Conservation (phyloP, 2,329 filamentous ascomycete genomes). For the Helminthosporium solani region DNA sequence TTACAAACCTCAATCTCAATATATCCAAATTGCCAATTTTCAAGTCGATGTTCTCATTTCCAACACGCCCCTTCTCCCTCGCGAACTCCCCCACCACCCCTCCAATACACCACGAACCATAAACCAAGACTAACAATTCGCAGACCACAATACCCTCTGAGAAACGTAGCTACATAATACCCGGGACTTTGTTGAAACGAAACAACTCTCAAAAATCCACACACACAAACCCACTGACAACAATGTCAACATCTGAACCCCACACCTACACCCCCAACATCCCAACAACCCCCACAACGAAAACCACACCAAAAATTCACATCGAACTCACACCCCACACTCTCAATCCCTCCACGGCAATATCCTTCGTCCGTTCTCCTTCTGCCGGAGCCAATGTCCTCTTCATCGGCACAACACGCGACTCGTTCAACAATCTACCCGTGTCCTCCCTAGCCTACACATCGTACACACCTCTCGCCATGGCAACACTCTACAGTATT, state of each 20-base stretch:
- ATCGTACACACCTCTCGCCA: constrained; percentile 69
- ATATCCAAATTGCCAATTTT: too few relatives aligned
- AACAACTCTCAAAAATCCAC: not conserved
- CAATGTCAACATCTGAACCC: constrained; percentile 31
- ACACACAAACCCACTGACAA: not conserved
- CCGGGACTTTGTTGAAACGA: too few relatives aligned
- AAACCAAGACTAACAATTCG: too few relatives aligned
- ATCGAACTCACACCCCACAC: constrained; percentile 67
- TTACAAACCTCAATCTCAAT: too few relatives aligned
- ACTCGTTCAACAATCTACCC: constrained; percentile 69
- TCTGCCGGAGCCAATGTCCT: constrained; percentile 34
- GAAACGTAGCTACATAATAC: too few relatives aligned
- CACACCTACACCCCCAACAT: constrained; percentile 29
- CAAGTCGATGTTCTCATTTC: too few relatives aligned
- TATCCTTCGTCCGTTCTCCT: constrained; percentile 65
- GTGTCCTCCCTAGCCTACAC: constrained; percentile 75
- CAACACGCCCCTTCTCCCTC: too few relatives aligned
- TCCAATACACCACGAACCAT: too few relatives aligned
- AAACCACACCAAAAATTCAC: constrained; percentile 52
- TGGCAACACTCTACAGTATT: constrained; percentile 68
- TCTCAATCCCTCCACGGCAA: constrained; percentile 59
- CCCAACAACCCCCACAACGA: constrained; percentile 27
- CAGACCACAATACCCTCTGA: not conserved
- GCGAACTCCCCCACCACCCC: too few relatives aligned
- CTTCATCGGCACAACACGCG: constrained; percentile 67